phyloP scores from a whole-genome alignment of 208 protist genomes.

The Angomonas desouzai region DNA sequence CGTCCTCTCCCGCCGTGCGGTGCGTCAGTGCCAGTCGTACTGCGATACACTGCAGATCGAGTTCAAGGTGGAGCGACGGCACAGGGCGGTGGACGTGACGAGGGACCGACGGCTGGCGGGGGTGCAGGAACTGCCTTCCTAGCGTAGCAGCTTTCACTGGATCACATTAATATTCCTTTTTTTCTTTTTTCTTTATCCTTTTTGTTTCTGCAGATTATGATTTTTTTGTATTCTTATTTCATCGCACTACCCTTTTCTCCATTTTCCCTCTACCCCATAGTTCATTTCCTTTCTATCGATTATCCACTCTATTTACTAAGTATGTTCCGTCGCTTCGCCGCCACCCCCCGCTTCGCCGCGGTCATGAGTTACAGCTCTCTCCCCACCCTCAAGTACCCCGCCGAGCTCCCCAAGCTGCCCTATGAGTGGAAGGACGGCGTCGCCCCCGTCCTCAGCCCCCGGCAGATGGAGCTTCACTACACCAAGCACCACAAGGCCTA shows the following conservation, averaged over 20 bases:
- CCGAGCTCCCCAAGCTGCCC: constrained; percentile 62
- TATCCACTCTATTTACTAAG: background rate
- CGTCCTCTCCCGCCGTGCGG: constrained; percentile 51
- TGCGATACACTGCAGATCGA: constrained; percentile 57
- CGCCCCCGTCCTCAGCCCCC: constrained; percentile 62
- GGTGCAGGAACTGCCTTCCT: too few relatives aligned
- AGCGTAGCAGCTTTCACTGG: too few relatives aligned
- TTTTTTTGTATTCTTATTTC: too few relatives aligned
- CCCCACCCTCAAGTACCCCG: constrained; percentile 61
- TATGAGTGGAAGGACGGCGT: constrained; percentile 76
- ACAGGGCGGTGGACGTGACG: constrained; percentile 46
- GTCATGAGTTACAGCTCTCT: constrained; percentile 39
- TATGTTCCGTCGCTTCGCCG: constrained; percentile 9
- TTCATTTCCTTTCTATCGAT: background rate
- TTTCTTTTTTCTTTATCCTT: too few relatives aligned
- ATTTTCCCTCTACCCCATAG: background rate
- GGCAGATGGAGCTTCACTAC: constrained; percentile 91
- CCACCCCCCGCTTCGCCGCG: constrained; percentile 1
- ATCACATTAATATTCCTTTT: background rate
- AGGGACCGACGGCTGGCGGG: constrained; percentile 36
- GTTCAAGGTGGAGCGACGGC: constrained; percentile 51
- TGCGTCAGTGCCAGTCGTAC: constrained; percentile 52
- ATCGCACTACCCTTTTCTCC: background rate
- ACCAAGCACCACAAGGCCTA: constrained; percentile 93
- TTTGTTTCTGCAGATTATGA: too few relatives aligned